A percentile compares a stretch with the other conserved stretches of the same genome.
These are phyloP conservation scores for Pestalotiopsis sp. DNA, from an alignment of 2,329 filamentous ascomycete genomes.

Conservation along the genomic window DNA sequence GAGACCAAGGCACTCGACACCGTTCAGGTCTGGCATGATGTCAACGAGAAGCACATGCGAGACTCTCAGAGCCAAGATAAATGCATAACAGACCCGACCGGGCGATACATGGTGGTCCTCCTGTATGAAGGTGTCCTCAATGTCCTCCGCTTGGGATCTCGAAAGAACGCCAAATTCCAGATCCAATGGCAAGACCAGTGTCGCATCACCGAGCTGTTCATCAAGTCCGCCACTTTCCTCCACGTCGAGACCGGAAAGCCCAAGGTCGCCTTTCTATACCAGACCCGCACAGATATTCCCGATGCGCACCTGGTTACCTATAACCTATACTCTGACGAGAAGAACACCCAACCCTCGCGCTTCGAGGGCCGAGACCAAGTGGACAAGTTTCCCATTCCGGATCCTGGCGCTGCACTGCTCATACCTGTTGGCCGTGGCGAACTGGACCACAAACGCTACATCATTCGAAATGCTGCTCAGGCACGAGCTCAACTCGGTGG, in stretches of 20 bases:
- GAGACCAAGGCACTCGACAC: conserved; percentile 52
- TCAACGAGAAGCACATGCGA: conserved; percentile 63
- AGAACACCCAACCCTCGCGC: conserved; percentile 51
- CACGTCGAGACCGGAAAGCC: conserved; percentile 61
- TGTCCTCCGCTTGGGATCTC: conserved; percentile 51
- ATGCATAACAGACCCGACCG: conserved; percentile 81
- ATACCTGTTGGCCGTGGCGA: conserved; percentile 62
- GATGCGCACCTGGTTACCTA: conserved; percentile 62
- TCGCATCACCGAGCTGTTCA: conserved; percentile 59
- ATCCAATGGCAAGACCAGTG: conserved; percentile 56
- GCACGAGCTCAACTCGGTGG: conserved; percentile 66
- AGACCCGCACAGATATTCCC: conserved; percentile 51
- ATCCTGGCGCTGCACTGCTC: conserved; percentile 59
- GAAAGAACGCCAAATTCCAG: conserved; percentile 45
- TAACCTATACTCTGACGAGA: conserved; percentile 59
- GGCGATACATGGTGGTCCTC: conserved; percentile 59
- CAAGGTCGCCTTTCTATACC: conserved; percentile 60
- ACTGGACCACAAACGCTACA: conserved; percentile 60
- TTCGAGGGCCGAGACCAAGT: conserved; percentile 59
- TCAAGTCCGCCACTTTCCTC: conserved; percentile 59
- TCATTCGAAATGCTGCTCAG: conserved; percentile 55
- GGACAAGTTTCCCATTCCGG: conserved; percentile 54
- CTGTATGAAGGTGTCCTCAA: conserved; percentile 63
- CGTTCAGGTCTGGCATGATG: conserved; percentile 52
- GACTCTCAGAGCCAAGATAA: conserved; percentile 83